Conservation (phyloP, 23 red algal species). For the Gracilaria gracilis region DNA sequence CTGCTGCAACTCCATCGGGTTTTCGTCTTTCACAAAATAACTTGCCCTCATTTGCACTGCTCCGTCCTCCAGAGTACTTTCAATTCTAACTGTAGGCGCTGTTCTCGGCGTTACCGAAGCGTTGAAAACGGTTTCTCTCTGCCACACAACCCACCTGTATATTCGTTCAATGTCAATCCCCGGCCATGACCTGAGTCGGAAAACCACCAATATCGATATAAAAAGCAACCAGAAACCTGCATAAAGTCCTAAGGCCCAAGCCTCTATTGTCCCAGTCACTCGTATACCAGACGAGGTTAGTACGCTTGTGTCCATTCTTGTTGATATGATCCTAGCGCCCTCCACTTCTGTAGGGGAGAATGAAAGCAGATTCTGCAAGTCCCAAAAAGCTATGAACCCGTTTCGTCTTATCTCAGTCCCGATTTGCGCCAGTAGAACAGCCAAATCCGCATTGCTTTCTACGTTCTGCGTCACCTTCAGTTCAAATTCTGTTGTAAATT, state of each 20-base stretch:
- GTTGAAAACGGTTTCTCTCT: background rate
- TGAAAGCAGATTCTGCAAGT: background rate
- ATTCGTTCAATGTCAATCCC: conserved; percentile 7
- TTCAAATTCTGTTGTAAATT: background rate
- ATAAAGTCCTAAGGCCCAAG: background rate
- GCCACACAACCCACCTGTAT: background rate
- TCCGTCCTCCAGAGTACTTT: background rate
- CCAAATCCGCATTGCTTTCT: conserved; percentile 6
- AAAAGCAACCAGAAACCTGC: background rate
- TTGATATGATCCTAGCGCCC: background rate
- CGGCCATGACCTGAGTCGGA: background rate
- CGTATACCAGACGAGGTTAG: background rate
- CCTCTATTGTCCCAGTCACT: background rate
- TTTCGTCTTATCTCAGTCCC: background rate
- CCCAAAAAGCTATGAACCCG: conserved; percentile 5
- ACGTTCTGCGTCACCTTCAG: background rate
- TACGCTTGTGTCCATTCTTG: background rate
- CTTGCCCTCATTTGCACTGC: background rate
- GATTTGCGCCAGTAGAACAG: background rate
- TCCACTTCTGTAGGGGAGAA: background rate
- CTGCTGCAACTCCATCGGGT: no score
- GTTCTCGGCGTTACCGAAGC: background rate
- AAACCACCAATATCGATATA: background rate
- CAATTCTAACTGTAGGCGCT: background rate
- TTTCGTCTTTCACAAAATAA: no score